Percentiles rank a stretch among this genome's conserved stretches.
These are phyloP conservation scores for Rhodotorula toruloides DNA, from an alignment of 768 basidiomycete genomes.

Conservation along the genomic window DNA sequence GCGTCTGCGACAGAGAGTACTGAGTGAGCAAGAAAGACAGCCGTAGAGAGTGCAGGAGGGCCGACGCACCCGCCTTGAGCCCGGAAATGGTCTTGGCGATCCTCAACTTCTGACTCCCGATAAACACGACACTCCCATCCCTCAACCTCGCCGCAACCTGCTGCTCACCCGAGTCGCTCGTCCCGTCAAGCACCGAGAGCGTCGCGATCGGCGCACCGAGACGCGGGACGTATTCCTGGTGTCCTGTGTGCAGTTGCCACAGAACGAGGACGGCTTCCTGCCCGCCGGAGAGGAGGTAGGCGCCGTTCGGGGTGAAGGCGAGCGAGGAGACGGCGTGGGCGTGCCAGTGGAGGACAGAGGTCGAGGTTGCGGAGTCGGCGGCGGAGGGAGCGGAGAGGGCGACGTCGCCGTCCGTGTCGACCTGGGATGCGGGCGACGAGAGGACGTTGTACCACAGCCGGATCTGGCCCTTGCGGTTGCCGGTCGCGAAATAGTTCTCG, in stretches of 20 bases:
- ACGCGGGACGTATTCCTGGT: conserved; percentile 85
- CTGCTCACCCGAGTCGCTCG: conserved; percentile 57
- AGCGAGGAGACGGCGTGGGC: conserved; percentile 85
- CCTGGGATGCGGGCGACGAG: conserved; percentile 56
- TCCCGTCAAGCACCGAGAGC: conserved; percentile 53
- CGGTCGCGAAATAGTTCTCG: conserved; percentile 92
- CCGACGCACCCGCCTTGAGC: conserved; percentile 65
- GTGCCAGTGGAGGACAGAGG: conserved; percentile 90
- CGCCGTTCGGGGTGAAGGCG: conserved; percentile 81
- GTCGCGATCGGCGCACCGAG: conserved; percentile 78
- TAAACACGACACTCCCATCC: conserved; percentile 73
- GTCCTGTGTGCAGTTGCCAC: conserved; percentile 86
- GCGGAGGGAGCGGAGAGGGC: not conserved
- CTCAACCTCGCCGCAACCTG: conserved; percentile 77
- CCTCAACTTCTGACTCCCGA: conserved; percentile 66
- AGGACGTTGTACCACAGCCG: conserved; percentile 89
- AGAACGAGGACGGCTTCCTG: conserved; percentile 94
- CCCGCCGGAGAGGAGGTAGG: conserved; percentile 86
- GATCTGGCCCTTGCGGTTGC: conserved; percentile 76
- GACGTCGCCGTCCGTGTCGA: not conserved
- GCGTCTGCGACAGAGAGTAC: not conserved
- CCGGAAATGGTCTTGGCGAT: conserved; percentile 67
- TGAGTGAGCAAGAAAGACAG: conserved; percentile 10
- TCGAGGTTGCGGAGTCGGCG: conserved; percentile 61
- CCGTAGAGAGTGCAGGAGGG: too few species aligned